Evolutionary conservation across 2,329 filamentous ascomycete species (phyloP), one percentile per base, ranked within the genome.

Genomic region (Emmonsiellopsis sp.): DNA sequence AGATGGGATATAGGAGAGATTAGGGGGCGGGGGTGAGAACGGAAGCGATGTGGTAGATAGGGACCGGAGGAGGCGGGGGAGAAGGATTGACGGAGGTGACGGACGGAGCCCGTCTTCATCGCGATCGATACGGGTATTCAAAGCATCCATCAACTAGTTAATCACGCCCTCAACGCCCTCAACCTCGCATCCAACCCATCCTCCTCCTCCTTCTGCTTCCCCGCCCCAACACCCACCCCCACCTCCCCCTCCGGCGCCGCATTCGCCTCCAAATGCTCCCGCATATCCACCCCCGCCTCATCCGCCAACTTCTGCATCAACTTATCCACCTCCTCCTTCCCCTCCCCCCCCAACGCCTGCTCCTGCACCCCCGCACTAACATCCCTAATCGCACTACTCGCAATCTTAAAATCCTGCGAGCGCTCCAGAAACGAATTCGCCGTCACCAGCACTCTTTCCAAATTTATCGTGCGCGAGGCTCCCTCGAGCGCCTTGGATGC

Each of bases 291-390:
- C 6, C 71, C 71, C 7, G 71, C 71, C 60, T 72, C 67, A 60
- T 73, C 71, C 7, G 71, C 71, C 59, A 73, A 60, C 57, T 72
- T 69, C 57, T 73, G 70, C 70, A 73, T 73, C 56, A 73, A 57
- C 42, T 65, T 65, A 58, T 73, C 71, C 47, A 73, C 70, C 45
- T 73, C 71, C 35, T 58, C 58, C 15, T 57, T 57, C 13, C 45
- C 52, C 40, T 50, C 52, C 13, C 26, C 67, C 1, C 70, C 71
- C 59, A 74, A 70, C 2, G 73, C 72, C 58, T 70, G 67, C 68
- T 72, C 70, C 49, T 69, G 69, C 7, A 73, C 61, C 1, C 70
- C 70, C 56, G 67, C 64, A 30, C 68, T 67, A 9, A 73, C 71
- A 55, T 71, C 70, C 55, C 71, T 67, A 43, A 73, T 69, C 16